A percentile compares a stretch with the other conserved stretches of the same genome.
These are phyloP conservation scores for Cutaneotrichosporon sp. DNA, from an alignment of 1,284 basidiomycete species.

Conservation along the genomic window DNA sequence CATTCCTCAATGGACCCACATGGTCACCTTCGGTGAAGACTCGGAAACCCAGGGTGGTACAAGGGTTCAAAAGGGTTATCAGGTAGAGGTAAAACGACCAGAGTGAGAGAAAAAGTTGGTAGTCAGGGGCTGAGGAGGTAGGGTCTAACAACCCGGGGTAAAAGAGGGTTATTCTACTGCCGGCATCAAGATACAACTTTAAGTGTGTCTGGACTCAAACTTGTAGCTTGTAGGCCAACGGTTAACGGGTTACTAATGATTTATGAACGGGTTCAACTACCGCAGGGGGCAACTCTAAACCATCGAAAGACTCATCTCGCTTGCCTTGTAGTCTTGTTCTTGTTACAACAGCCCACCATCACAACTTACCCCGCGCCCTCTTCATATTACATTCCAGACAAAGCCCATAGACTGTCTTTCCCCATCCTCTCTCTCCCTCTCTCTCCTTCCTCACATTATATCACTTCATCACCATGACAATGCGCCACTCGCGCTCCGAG, in stretches of 20 bases:
- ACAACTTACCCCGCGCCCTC: too few relatives aligned
- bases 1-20: too few relatives aligned
- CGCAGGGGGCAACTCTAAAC: too few relatives aligned
- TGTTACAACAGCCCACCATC: too few relatives aligned
- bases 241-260: too few relatives aligned
- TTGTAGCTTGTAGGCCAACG: too few relatives aligned
- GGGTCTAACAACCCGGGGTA: background rate
- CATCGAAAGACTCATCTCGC: too few relatives aligned
- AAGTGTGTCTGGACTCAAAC: background rate
- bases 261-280: too few relatives aligned
- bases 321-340: too few relatives aligned
- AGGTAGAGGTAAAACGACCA: background rate
- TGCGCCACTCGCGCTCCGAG: conserved; percentile 2
- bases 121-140: background rate
- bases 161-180: background rate
- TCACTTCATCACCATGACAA: background rate
- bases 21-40: too few relatives aligned
- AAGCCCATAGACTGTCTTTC: background rate
- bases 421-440: background rate
- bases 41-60: too few relatives aligned
- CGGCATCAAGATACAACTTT: background rate
- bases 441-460: background rate
- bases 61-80: too few relatives aligned
- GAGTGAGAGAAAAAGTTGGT: background rate
- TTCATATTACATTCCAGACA: background rate